Percentiles rank a stretch among this genome's conserved stretches.
These are phyloP conservation scores for Aegilops umbellulata DNA, from an alignment of 176 grass and related monocot species.

Conservation along the genomic window DNA sequence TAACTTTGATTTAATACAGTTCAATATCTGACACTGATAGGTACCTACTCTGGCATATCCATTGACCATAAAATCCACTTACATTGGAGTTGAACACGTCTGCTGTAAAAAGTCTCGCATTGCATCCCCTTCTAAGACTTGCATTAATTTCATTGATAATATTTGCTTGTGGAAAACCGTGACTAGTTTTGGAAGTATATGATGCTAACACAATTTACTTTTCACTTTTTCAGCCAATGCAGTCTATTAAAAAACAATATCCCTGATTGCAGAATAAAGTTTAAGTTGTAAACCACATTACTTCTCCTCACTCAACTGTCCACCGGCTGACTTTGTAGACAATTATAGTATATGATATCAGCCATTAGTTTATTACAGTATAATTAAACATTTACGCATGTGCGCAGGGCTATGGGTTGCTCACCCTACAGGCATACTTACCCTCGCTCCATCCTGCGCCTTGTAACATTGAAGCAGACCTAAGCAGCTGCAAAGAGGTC, in stretches of 20 bases:
- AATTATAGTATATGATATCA: neutral
- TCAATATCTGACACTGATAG: neutral
- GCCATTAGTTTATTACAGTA: neutral
- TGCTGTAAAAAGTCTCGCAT: neutral
- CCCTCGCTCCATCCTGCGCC: conserved; percentile 46
- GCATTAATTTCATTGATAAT: neutral
- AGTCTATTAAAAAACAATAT: neutral
- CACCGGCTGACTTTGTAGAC: neutral
- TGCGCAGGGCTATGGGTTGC: conserved; percentile 52
- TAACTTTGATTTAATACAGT: neutral
- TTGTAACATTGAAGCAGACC: conserved; percentile 32
- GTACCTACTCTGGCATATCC: neutral
- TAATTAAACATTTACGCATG: neutral
- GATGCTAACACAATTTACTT: neutral
- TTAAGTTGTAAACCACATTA: neutral
- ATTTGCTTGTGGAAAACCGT: neutral
- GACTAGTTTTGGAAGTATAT: neutral
- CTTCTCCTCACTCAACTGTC: neutral
- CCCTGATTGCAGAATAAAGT: neutral
- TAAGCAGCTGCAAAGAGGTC: conserved; percentile 30
- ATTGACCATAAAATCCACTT: neutral
- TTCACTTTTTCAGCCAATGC: neutral
- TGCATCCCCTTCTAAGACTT: neutral
- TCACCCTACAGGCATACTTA: conserved; percentile 52
- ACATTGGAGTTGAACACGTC: neutral